These are phyloP conservation scores for Farysia itapuensis DNA, from an alignment of 1,284 basidiomycete genomes.

Conservation along the genomic window DNA sequence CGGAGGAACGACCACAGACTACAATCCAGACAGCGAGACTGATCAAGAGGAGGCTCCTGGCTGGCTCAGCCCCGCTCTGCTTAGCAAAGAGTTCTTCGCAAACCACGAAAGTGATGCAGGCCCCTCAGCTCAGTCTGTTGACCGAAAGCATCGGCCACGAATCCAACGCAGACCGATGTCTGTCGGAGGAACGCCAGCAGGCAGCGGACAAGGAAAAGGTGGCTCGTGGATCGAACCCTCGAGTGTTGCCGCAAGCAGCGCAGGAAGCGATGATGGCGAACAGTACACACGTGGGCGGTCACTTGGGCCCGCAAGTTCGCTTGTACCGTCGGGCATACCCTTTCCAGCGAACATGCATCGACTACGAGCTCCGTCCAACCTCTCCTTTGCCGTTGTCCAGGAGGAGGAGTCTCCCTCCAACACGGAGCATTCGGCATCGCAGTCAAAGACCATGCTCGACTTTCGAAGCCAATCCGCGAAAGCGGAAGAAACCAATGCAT, in stretches of 20 bases:
- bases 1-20: slow-evolving; percentile 45
- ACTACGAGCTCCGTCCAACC: slow-evolving; percentile 30
- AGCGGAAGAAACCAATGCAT: not conserved
- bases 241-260: slow-evolving; percentile 8
- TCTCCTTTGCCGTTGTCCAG: slow-evolving; percentile 30
- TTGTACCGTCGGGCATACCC: slow-evolving; percentile 13
- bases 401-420: slow-evolving; percentile 34
- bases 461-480: slow-evolving; percentile 2
- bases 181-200: not conserved
- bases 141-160: not conserved
- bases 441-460: slow-evolving; percentile 22
- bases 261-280: slow-evolving; percentile 32
- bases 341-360: slow-evolving; percentile 12
- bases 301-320: slow-evolving; percentile 18
- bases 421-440: slow-evolving; percentile 16
- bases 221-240: slow-evolving; percentile 4
- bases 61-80: slow-evolving; percentile 22
- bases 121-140: not conserved
- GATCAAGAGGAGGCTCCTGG: slow-evolving; percentile 14
- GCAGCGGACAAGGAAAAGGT: no score
- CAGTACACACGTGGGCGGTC: slow-evolving; percentile 28
- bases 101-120: slow-evolving; percentile 2
- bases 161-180: not conserved
- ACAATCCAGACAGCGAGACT: slow-evolving; percentile 24
- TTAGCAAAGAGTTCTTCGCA: not conserved